Conservation (phyloP, 1,284 basidiomycete genomes). For the Mycosarcoma mackinlayi region DNA sequence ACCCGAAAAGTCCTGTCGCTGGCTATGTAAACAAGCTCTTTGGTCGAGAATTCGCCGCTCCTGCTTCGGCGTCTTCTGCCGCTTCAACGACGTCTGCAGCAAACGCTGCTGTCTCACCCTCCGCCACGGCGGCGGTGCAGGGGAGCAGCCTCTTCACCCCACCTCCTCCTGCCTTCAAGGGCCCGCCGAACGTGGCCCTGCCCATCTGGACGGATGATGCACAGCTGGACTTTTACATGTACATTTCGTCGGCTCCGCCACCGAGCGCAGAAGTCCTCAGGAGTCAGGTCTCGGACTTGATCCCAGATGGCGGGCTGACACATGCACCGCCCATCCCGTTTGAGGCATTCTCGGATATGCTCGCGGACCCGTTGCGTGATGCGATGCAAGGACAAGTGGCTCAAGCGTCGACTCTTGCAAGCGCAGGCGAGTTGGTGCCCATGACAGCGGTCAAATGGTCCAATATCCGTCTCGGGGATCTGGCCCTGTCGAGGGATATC, state of each 20-base stretch:
- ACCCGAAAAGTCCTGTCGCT: constrained; percentile 31
- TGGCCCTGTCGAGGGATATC: constrained; percentile 23
- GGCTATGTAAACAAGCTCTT: constrained; percentile 33
- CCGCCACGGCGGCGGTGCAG: background rate
- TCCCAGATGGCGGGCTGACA: constrained; percentile 17
- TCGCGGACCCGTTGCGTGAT: constrained; percentile 29
- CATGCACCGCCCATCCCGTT: constrained; percentile 35
- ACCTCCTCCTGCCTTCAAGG: constrained; percentile 9
- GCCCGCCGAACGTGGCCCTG: constrained; percentile 30
- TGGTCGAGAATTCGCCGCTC: constrained; percentile 7
- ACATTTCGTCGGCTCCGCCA: constrained; percentile 34
- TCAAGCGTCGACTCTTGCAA: background rate
- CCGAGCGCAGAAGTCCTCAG: constrained; percentile 21
- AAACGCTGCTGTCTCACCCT: background rate
- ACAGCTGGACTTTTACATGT: constrained; percentile 53
- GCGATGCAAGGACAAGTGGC: background rate
- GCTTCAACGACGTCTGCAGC: background rate
- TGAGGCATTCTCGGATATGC: constrained; percentile 27
- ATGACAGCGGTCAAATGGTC: constrained; percentile 53
- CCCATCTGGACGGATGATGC: constrained; percentile 34
- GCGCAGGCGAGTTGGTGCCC: constrained; percentile 4
- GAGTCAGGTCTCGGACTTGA: constrained; percentile 47
- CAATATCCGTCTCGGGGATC: constrained; percentile 38
- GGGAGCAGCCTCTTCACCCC: constrained; percentile 1
- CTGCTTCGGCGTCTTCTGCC: background rate